Evolutionary conservation across 495 filamentous ascomycete species (phyloP), one percentile per base, ranked within the genome.

Genomic region (Tuber magnatum): DNA sequence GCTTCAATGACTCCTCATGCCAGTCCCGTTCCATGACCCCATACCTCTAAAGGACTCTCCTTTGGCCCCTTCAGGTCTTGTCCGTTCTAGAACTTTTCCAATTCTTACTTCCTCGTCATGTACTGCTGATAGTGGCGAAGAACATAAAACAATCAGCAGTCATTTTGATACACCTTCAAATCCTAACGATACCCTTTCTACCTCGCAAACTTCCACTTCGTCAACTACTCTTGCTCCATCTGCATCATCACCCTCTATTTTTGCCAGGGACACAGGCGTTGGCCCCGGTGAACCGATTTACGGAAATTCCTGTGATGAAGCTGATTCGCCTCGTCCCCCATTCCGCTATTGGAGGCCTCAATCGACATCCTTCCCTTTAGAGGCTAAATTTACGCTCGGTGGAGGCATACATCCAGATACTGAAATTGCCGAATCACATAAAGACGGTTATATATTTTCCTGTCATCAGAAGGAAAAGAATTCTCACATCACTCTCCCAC

Each of bases 61-160:
- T 70, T 78, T 78, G 85, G 74, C 84, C 85, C 72, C 86, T 84
- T 81, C 84, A 85, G 76, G 87, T 85, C 74, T 86, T 87, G 76
- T 86, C 86, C 71, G 83, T 85, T 79, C 87, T 85, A 84, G 85
- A 69, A 80, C 80, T 35, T 77, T 78, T 38, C 80, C 80, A 16
- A 73, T 77, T 51, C 68, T 81, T 61, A 56, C 73, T 39, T 79
- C 74, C 72, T 75, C 78, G 44, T 70, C 79, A 38, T 72, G 68
- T 61, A 75, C 42, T 68, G 71, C 24, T 77, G 71, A 75, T 48
- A 72, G 76, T 79, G 77, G 76, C 56, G 56, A 75, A 72, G 70
- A 68, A 61, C 41, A 78, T 65, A 65, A 65, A 65, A 65, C 28
- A 65, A 65, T 65, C 56, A 65, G 56, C 56, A 65, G n/a, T 32